Conservation (phyloP, 2,329 filamentous ascomycete genomes). For the Penicillium sp. region DNA sequence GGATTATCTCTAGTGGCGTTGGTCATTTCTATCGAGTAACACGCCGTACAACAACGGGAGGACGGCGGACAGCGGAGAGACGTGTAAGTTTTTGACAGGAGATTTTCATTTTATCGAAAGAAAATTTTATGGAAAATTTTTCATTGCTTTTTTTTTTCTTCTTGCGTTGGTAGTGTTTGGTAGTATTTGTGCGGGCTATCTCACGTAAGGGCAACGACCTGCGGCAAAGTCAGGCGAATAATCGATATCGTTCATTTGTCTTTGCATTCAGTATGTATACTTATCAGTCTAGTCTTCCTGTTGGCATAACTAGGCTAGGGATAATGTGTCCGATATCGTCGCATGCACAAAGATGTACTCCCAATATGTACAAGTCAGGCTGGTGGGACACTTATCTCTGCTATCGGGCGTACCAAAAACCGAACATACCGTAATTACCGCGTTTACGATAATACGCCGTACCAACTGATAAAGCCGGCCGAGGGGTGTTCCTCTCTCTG, state of each 20-base stretch:
- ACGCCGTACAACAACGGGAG: not conserved
- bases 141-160: too few relatives aligned
- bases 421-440: not conserved
- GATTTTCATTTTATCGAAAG: not conserved
- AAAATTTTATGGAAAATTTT: too few relatives aligned
- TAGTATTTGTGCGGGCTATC: too few relatives aligned
- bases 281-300: too few relatives aligned
- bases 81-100: too few relatives aligned
- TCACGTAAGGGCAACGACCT: too few relatives aligned
- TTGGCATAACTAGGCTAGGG: too few relatives aligned
- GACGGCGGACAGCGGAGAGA: not conserved
- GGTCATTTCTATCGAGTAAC: slow-evolving; percentile 12
- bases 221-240: too few relatives aligned
- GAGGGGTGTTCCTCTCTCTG: not conserved
- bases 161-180: too few relatives aligned
- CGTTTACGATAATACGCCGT: not conserved
- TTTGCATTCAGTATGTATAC: too few relatives aligned
- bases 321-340: too few relatives aligned
- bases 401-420: not conserved
- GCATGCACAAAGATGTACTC: not conserved
- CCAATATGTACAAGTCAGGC: not conserved
- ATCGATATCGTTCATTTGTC: too few relatives aligned
- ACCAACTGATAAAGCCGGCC: not conserved
- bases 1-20: not conserved
- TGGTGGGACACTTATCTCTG: not conserved